phyloP scores from a whole-genome alignment of 306 rosid species.

The Lupinus albus region DNA sequence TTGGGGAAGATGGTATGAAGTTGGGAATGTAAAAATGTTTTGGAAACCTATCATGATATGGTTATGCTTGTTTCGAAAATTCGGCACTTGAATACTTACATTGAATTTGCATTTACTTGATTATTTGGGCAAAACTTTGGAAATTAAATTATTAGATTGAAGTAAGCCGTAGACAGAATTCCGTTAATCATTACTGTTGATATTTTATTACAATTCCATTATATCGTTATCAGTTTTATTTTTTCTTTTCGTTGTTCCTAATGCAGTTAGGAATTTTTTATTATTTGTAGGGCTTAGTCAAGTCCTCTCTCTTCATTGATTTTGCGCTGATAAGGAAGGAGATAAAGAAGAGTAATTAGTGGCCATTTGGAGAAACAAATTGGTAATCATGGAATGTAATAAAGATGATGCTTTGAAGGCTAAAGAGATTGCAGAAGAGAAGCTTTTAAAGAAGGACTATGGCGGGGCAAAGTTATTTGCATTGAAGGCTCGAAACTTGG shows the following conservation, averaged over 20 bases:
- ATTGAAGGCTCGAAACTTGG: conserved; percentile 59
- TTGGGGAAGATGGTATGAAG: conserved; percentile 33
- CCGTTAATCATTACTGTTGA: conserved; percentile 21
- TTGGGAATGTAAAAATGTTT: conserved; percentile 34
- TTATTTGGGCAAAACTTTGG: conserved; percentile 28
- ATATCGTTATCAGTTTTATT: background rate
- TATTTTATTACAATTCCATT: background rate
- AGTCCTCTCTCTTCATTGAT: conserved; percentile 36
- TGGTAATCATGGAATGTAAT: conserved; percentile 64
- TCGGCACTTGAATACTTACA: conserved; percentile 9
- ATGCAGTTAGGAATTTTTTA: conserved; percentile 38
- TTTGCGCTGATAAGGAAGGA: conserved; percentile 35
- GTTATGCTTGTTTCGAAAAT: conserved; percentile 39
- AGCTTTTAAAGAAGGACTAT: conserved; percentile 47
- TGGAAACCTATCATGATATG: conserved; percentile 35
- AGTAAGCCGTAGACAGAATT: conserved; percentile 27
- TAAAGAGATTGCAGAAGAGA: conserved; percentile 72
- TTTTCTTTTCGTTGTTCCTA: conserved; percentile 38
- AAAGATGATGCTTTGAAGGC: conserved; percentile 61
- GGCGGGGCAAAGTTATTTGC: conserved; percentile 60
- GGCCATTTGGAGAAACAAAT: conserved; percentile 34
- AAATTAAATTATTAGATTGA: conserved; percentile 40
- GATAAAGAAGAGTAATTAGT: conserved; percentile 29
- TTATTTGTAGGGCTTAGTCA: conserved; percentile 34
- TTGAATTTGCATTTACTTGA: conserved; percentile 38